Base-by-base conservation (phyloP, 2,329 filamentous ascomycete species). In the Aspergillus pseudoglaucus region DNA sequence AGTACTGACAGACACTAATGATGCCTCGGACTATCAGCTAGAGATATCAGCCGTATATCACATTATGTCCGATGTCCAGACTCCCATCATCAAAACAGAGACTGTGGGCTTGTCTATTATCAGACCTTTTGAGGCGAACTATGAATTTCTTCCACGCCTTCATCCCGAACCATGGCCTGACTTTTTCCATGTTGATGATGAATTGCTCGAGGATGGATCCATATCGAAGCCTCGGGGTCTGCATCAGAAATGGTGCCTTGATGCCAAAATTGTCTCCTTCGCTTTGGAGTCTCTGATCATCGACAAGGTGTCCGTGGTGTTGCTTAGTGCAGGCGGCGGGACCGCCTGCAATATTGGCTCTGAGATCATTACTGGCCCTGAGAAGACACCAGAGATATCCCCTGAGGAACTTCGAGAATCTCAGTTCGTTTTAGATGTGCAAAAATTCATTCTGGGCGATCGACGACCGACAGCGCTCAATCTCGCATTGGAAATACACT, bases 101-200 rank as follows among this genome's bases (percentile, higher is more conserved):
- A 76, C 81, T 1, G 77, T 87, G 35, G 83, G 85, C 46, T 67
- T 97, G 4, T 79, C 82, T 33, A 79, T 96, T 47, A 82, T 88
- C 46, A 84, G 83, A 44, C 89, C 91, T 0, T 97, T 98, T 59
- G 90, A 95, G 69, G 88, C 90, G 14, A 93, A 87, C 60, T 96
- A 95, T 65, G 88, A 94, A 53, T 82, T 97, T 52, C 77, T 84
- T 10, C 90, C 93, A 9, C 80, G 86, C 8, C 75, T 95, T 3
- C 86, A 96, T 65, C 68, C 78, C 0, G 84, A 86, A 43, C 76
- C 82, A 2, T 98, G 93, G 91, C 90, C 93, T 1, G 90, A 85
- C 63, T 83, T 94, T 58, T 98, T 97, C 66, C 77, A 83, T 45
- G 73, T 79, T 15, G 77, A 82, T 30, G 66, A 71, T 10, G 59